These are phyloP conservation scores for Eutypa lata DNA, from an alignment of 2,329 filamentous ascomycete genomes.

Conservation along the genomic window DNA sequence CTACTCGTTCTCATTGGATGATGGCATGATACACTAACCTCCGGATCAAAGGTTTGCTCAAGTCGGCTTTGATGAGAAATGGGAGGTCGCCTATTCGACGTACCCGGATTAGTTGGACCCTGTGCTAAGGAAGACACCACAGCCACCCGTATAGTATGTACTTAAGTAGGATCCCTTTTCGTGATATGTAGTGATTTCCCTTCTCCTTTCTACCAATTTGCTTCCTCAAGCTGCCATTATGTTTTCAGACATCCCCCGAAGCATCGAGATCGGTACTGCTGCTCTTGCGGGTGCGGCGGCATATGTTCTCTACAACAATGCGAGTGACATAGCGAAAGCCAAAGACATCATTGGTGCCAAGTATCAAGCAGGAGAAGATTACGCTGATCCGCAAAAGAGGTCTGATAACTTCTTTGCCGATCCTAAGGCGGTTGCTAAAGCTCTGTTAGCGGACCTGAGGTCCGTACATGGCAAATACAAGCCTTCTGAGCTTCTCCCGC, in stretches of 20 bases:
- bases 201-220: neutral
- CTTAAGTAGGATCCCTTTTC: neutral
- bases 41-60: neutral
- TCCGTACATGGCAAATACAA: slow-evolving; percentile 2
- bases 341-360: slow-evolving; percentile 21
- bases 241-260: slow-evolving; percentile 4
- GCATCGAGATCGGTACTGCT: slow-evolving; percentile 1
- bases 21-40: neutral
- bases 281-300: neutral
- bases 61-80: neutral
- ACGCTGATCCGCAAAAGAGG: slow-evolving; percentile 24
- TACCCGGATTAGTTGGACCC: neutral
- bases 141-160: neutral
- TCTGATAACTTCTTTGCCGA: slow-evolving; percentile 28
- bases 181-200: neutral
- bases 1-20: neutral
- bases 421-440: slow-evolving; percentile 30
- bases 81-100: neutral
- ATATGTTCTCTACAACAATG: slow-evolving; percentile 24
- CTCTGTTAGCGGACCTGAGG: slow-evolving; percentile 22
- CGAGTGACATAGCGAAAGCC: neutral
- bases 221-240: neutral
- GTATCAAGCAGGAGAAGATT: slow-evolving; percentile 36
- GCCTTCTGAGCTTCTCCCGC: slow-evolving; percentile 25
- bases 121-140: no score